These are phyloP conservation scores for Kodamaea sagamina DNA, from an alignment of 805 yeast species.

Conservation along the genomic window DNA sequence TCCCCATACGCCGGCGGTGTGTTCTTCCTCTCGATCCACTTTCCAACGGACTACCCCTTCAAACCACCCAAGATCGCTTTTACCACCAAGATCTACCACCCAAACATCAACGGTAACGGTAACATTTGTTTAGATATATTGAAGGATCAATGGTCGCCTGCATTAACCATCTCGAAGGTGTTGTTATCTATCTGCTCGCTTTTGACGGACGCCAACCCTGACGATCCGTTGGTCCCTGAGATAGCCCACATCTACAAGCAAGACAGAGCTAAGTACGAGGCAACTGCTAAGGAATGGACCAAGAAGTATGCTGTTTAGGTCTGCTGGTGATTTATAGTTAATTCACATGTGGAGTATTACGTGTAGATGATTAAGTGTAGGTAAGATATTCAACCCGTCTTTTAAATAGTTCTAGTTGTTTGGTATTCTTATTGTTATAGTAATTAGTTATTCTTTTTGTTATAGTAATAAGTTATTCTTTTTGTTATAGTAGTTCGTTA, in stretches of 20 bases:
- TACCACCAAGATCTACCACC: constrained; percentile 96
- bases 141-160: constrained; percentile 99
- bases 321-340: not conserved
- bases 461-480: too few relatives aligned
- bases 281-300: constrained; percentile 98
- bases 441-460: too few relatives aligned
- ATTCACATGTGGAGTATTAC: too few relatives aligned
- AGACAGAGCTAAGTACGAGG: constrained; percentile 90
- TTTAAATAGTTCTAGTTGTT: too few relatives aligned
- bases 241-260: constrained; percentile 95
- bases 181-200: constrained; percentile 91
- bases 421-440: too few relatives aligned
- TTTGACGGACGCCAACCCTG: constrained; percentile 97
- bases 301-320: constrained; percentile 88
- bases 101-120: constrained; percentile 94
- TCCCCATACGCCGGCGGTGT: constrained; percentile 90
- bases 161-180: constrained; percentile 93
- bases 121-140: constrained; percentile 94
- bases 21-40: constrained; percentile 91
- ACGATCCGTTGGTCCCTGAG: constrained; percentile 98
- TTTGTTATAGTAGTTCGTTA: too few relatives aligned
- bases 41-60: constrained; percentile 99
- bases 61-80: constrained; percentile 91
- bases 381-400: too few relatives aligned
- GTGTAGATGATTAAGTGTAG: too few relatives aligned